Base-by-base conservation (phyloP, 2,329 filamentous ascomycete genomes). In the Basipetospora chlamydospora region DNA sequence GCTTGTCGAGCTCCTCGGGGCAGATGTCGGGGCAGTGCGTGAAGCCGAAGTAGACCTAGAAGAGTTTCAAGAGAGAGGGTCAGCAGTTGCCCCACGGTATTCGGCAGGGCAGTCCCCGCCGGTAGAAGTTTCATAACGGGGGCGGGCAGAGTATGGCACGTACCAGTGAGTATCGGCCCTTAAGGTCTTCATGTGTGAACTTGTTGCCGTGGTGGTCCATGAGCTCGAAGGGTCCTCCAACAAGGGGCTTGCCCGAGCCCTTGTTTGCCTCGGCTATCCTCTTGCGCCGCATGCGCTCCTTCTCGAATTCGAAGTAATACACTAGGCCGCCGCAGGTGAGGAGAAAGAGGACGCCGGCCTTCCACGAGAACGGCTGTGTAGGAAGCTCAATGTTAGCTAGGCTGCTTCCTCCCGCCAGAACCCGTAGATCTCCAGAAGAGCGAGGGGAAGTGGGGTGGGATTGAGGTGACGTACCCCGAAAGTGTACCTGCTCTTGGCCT, bases 11-110 rank as follows among this genome's bases (percentile, higher is more conserved):
- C 61, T 98, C 90, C 53, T 98, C 90, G 23, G 90, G 90, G 64
- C 90, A 98, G 55, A 98, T 98, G 56, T 98, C 90, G 17, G 90
- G 90, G 56, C 90, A 98, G 59, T 95, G 87, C 7, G 85, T 88
- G 69, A 98, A 98, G 50, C 90, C 90, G 55, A 98, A 98, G 63
- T 98, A 98, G 26, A 96, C 77, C 84, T 90, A 45, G 2, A 4
- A 6, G 4, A n/a, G 28, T 10, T 4, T 11, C 11, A 26, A 26
- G 11, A 26, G 4, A 26, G 13, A 10, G n/a, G n/a, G 12, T 28
- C 7, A 41, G 11, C 11, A 33, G 6, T n/a, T n/a, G n/a, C n/a
- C n/a, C n/a, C n/a, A n/a, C n/a, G n/a, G n/a, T n/a, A n/a, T n/a
- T n/a, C n/a, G n/a, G n/a, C n/a, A n/a, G n/a, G n/a, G n/a, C n/a